These are phyloP conservation scores for Spathaspora arborariae DNA, from an alignment of 805 yeast species.

Conservation along the genomic window DNA sequence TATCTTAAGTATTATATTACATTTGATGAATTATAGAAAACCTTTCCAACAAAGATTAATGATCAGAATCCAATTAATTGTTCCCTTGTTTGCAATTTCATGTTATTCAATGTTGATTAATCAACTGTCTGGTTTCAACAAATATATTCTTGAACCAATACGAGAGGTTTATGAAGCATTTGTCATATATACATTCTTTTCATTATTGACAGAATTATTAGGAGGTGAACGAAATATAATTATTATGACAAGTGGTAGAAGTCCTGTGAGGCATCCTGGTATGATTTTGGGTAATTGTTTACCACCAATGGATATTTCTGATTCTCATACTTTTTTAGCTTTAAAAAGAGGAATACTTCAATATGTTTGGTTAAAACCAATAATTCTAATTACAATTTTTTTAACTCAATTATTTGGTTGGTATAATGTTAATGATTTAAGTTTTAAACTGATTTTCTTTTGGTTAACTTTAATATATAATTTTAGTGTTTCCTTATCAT, in stretches of 20 bases:
- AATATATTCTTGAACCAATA: slow-evolving; percentile 59
- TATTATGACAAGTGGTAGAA: slow-evolving; percentile 62
- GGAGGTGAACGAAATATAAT: slow-evolving; percentile 93
- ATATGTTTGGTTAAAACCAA: slow-evolving; percentile 92
- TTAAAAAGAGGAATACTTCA: slow-evolving; percentile 87
- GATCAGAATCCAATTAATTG: slow-evolving; percentile 75
- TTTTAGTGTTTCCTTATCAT: slow-evolving; percentile 71
- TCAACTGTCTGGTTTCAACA: slow-evolving; percentile 38
- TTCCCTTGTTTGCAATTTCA: slow-evolving; percentile 75
- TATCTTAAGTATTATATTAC: slow-evolving; percentile 24
- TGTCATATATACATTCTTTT: slow-evolving; percentile 89
- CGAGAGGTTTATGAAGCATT: slow-evolving; percentile 94
- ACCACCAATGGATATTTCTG: slow-evolving; percentile 72
- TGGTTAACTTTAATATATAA: slow-evolving; percentile 74
- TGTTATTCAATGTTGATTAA: slow-evolving; percentile 57
- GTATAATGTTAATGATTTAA: slow-evolving; percentile 50
- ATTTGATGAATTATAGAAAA: slow-evolving; percentile 67
- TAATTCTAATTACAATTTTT: slow-evolving; percentile 58
- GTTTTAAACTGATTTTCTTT: slow-evolving; percentile 48
- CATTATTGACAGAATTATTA: slow-evolving; percentile 72
- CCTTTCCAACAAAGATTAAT: slow-evolving; percentile 85
- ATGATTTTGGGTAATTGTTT: slow-evolving; percentile 22
- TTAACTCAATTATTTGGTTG: slow-evolving; percentile 44
- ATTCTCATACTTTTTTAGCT: slow-evolving; percentile 71
- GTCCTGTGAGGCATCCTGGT: slow-evolving; percentile 67